Evolutionary conservation across 2,329 filamentous ascomycete species (phyloP).

Genomic region (Catunica adiposa): DNA sequence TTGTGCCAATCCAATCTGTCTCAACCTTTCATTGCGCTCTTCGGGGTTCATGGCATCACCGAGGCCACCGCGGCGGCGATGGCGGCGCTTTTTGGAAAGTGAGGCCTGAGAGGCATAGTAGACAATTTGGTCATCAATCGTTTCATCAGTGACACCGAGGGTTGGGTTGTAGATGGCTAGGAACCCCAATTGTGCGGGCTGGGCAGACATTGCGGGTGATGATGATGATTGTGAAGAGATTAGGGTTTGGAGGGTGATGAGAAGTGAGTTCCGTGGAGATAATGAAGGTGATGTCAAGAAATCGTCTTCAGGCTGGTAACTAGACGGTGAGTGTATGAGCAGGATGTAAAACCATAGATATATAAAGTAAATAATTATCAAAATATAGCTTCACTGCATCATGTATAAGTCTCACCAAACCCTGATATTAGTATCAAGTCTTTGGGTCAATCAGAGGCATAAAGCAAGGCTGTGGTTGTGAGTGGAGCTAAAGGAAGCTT

Average conservation of each 20-base stretch:
- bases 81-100: slow-evolving; percentile 25
- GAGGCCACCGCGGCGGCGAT: slow-evolving; percentile 18
- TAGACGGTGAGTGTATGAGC: too few relatives aligned
- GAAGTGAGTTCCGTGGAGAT: background rate
- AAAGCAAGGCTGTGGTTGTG: slow-evolving; percentile 3
- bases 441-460: background rate
- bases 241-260: slow-evolving; percentile 5
- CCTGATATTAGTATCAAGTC: background rate
- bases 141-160: slow-evolving; percentile 42
- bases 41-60: slow-evolving; percentile 32
- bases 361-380: too few relatives aligned
- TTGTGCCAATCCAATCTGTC: slow-evolving; percentile 90
- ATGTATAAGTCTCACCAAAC: background rate
- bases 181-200: slow-evolving; percentile 45
- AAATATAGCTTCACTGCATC: too few relatives aligned
- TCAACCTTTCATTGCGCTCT: slow-evolving; percentile 68
- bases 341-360: background rate
- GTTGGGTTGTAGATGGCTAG: slow-evolving; percentile 90
- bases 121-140: slow-evolving; percentile 66
- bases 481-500: background rate
- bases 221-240: slow-evolving; percentile 44
- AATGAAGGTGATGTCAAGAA: too few relatives aligned
- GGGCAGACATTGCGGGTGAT: slow-evolving; percentile 6
- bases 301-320: too few relatives aligned
- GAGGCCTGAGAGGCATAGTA: slow-evolving; percentile 62